phyloP scores from a whole-genome alignment of 1,284 basidiomycete genomes.

The Rhodotorula mucilaginosa region DNA sequence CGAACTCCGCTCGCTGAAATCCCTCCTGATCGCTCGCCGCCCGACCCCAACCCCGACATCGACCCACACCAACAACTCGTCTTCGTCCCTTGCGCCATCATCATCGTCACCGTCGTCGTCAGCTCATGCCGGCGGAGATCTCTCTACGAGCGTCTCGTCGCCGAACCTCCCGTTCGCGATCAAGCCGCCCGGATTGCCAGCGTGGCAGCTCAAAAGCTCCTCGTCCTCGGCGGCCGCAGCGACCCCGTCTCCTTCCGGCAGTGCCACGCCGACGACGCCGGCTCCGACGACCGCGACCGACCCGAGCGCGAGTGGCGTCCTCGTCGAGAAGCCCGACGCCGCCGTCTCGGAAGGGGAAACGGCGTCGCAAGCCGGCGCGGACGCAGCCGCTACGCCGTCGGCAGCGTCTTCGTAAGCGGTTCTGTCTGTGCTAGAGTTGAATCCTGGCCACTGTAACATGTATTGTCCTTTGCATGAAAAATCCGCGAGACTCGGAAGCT shows the following conservation, averaged over 20 bases:
- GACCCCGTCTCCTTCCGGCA: conserved; percentile 3
- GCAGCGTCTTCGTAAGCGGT: too few species aligned
- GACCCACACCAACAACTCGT: not conserved
- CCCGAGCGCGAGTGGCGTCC: conserved; percentile 33
- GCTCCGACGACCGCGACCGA: conserved; percentile 7
- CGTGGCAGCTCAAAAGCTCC: conserved; percentile 66
- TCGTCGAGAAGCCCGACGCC: conserved; percentile 37
- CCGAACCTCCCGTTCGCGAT: conserved; percentile 11
- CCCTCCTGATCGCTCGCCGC: conserved; percentile 59
- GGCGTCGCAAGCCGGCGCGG: not conserved
- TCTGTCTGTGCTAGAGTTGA: too few species aligned
- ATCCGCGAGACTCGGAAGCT: too few species aligned
- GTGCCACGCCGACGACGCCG: not conserved
- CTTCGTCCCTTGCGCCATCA: not conserved
- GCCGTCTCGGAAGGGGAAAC: not conserved
- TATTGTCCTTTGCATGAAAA: too few species aligned
- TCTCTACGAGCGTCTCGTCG: not conserved
- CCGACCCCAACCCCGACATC: conserved; percentile 51
- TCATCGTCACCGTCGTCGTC: too few species aligned
- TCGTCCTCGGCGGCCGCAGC: not conserved
- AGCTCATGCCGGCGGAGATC: not conserved
- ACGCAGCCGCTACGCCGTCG: too few species aligned
- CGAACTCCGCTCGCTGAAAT: conserved; percentile 91
- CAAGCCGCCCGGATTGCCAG: conserved; percentile 73
- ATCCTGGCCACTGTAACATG: too few species aligned